A percentile compares a stretch with the other conserved stretches of the same genome.
phyloP scores from a whole-genome alignment of 2,329 filamentous ascomycete genomes.

The Fusarium sp. region DNA sequence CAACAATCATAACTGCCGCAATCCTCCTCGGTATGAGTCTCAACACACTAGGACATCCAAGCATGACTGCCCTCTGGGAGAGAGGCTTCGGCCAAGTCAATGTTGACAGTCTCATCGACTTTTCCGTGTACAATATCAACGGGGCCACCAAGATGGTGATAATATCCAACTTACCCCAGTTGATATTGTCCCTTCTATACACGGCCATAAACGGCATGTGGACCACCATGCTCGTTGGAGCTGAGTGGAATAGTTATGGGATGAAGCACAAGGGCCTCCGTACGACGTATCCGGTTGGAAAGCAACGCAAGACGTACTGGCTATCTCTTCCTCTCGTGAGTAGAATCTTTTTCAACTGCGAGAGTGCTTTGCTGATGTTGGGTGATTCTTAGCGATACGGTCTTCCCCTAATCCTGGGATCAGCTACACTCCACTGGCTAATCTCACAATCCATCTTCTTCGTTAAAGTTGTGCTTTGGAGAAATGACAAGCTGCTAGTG shows the following conservation, averaged over 20 bases:
- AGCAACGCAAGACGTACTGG: not conserved
- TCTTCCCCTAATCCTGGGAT: not conserved
- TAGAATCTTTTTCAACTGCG: not conserved
- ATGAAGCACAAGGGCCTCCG: not conserved
- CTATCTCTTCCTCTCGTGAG: not conserved
- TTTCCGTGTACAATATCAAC: not conserved
- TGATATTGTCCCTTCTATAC: not conserved
- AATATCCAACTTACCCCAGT: not conserved
- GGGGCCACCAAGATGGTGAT: not conserved
- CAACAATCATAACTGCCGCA: not conserved
- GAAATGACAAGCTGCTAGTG: not conserved
- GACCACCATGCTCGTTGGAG: not conserved
- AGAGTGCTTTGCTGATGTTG: not conserved
- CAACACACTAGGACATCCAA: not conserved
- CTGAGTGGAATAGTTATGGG: constrained; percentile 6
- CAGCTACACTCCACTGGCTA: not conserved
- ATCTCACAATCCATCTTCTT: not conserved
- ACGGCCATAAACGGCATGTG: constrained; percentile 1
- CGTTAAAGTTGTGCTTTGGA: not conserved
- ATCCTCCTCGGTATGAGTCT: not conserved
- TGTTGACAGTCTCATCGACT: not conserved
- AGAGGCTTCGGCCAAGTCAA: not conserved
- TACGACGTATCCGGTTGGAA: not conserved
- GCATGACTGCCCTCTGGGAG: not conserved
- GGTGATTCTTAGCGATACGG: not conserved